A percentile compares a stretch with the other conserved stretches of the same genome.
Evolutionary conservation across 1,139 yeast genomes (phyloP).

Genomic region (Suhomyces panamericanus): DNA sequence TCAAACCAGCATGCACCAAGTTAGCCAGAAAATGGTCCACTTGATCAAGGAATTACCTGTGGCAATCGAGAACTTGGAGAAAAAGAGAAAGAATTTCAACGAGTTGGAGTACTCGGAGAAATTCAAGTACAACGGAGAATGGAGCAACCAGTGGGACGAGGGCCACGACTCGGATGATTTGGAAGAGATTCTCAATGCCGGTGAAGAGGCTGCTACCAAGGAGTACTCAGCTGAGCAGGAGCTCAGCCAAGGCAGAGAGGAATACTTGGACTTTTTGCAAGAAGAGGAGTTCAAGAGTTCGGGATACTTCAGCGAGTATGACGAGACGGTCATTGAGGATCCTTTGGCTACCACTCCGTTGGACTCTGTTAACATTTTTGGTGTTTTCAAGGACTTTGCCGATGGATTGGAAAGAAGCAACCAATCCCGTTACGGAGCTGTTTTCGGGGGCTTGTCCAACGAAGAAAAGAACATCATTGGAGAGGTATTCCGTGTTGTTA

Average conservation of each 20-base stretch:
- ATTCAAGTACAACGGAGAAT: conserved; percentile 15
- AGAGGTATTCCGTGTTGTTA: conserved; percentile 14
- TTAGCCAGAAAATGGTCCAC: conserved; percentile 50
- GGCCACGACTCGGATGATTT: conserved; percentile 33
- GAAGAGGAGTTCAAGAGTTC: conserved; percentile 41
- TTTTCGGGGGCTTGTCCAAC: conserved; percentile 18
- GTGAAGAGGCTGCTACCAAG: conserved; percentile 23
- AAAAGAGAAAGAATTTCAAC: conserved; percentile 50
- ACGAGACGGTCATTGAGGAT: conserved; percentile 72
- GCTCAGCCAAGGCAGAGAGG: conserved; percentile 37
- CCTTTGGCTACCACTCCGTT: conserved; percentile 77
- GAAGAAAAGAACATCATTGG: conserved; percentile 12
- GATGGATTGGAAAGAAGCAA: conserved; percentile 14
- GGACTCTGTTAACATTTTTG: conserved; percentile 67
- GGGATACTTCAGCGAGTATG: conserved; percentile 44
- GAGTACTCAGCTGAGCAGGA: conserved; percentile 34
- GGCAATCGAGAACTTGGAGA: conserved; percentile 67
- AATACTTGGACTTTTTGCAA: conserved; percentile 45
- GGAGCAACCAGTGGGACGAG: conserved; percentile 16
- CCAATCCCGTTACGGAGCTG: conserved; percentile 12
- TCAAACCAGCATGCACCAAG: conserved; percentile 18
- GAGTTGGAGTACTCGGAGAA: conserved; percentile 35
- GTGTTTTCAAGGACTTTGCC: conserved; percentile 23
- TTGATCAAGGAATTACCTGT: conserved; percentile 63
- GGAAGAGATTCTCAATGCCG: conserved; percentile 21